A percentile compares a stretch with the other conserved stretches of the same genome.
These are phyloP conservation scores for Skeletonema costatum DNA, from an alignment of 108 stramenopile species.

Conservation along the genomic window DNA sequence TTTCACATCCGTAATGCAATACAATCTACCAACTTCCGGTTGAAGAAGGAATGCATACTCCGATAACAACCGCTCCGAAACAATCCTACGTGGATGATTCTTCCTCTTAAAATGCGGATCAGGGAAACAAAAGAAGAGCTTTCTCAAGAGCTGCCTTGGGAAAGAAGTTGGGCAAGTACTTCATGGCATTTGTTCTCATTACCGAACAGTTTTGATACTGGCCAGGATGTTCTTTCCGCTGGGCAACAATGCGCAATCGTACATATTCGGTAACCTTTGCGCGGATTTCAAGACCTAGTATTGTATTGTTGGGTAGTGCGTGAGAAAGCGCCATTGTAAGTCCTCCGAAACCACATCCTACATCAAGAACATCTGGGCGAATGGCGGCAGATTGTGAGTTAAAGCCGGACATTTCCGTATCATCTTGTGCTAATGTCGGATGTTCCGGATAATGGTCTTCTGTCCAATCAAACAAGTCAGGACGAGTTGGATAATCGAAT, in stretches of 20 bases:
- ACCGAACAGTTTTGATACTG: constrained; percentile 87
- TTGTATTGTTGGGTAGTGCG: constrained; percentile 77
- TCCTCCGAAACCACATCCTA: constrained; percentile 99
- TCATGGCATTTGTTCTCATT: constrained; percentile 94
- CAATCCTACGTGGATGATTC: constrained; percentile 94
- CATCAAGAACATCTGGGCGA: constrained; percentile 83
- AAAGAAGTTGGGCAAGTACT: constrained; percentile 79
- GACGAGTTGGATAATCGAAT: constrained; percentile 86
- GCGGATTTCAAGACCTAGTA: constrained; percentile 95
- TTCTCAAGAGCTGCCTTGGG: constrained; percentile 65
- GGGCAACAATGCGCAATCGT: constrained; percentile 88
- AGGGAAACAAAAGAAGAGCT: constrained; percentile 97
- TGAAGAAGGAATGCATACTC: constrained; percentile 93
- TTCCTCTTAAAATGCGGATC: constrained; percentile 99
- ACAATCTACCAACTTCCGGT: constrained; percentile 73
- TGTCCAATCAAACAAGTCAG: constrained; percentile 89
- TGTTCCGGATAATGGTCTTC: constrained; percentile 73
- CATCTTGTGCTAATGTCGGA: constrained; percentile 21
- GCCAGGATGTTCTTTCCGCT: constrained; percentile 75
- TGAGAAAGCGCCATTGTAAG: constrained; percentile 78
- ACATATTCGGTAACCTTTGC: constrained; percentile 97
- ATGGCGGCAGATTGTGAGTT: constrained; percentile 1
- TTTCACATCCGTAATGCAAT: constrained; percentile 96
- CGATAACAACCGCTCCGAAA: constrained; percentile 75
- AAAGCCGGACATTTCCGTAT: neutral